Percentiles rank a stretch among this genome's conserved stretches.
These are phyloP conservation scores for Backusella liffmaniae DNA, from an alignment of 192 early-diverging fungal genomes.

Conservation along the genomic window DNA sequence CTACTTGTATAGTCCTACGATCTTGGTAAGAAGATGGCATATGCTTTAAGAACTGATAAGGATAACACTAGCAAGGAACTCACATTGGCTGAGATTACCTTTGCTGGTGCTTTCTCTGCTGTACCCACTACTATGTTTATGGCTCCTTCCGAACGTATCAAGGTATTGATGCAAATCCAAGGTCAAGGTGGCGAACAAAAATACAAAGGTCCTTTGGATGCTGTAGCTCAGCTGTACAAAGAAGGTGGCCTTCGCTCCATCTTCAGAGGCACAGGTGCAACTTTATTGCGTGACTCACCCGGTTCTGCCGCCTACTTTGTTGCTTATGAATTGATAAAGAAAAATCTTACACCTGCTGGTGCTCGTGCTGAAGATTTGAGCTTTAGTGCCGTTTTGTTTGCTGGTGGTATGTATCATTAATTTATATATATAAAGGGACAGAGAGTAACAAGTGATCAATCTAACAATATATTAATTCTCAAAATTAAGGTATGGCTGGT, in stretches of 20 bases:
- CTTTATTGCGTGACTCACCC: constrained; percentile 88
- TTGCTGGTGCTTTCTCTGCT: constrained; percentile 95
- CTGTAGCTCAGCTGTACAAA: constrained; percentile 74
- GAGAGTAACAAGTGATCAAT: neutral
- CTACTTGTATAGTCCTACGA: constrained; percentile 57
- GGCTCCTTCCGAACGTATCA: constrained; percentile 95
- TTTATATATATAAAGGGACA: neutral
- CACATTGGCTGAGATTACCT: constrained; percentile 73
- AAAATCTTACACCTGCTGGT: constrained; percentile 59
- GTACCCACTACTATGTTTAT: constrained; percentile 93
- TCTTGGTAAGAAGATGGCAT: constrained; percentile 73
- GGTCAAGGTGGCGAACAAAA: constrained; percentile 54
- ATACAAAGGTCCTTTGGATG: constrained; percentile 94
- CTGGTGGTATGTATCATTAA: constrained; percentile 70
- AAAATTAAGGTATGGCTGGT: constrained; percentile 77
- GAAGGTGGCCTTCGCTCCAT: constrained; percentile 86
- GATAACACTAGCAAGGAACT: constrained; percentile 63
- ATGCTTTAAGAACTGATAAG: constrained; percentile 23
- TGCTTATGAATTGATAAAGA: constrained; percentile 89
- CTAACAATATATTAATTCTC: neutral
- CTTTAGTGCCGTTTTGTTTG: constrained; percentile 81
- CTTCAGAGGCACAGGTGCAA: constrained; percentile 94
- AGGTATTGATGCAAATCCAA: constrained; percentile 87
- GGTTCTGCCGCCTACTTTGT: constrained; percentile 94
- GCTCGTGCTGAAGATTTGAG: constrained; percentile 74